Conservation (phyloP, 805 yeast species). For the Cyberlindnera mycetangii region DNA sequence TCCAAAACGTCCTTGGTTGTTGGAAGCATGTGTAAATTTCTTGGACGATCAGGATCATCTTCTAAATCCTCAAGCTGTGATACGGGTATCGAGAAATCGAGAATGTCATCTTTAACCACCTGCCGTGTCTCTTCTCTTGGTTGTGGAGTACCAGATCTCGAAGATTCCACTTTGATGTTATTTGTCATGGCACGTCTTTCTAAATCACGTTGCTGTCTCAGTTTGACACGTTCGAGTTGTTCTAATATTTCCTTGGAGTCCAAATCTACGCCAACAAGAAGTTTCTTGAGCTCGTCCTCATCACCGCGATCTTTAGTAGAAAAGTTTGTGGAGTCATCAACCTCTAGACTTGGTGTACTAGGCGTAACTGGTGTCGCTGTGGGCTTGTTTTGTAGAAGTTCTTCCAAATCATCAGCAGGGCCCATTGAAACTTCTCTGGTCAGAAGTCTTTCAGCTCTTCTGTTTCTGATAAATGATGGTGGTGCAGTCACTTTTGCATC, state of each 20-base stretch:
- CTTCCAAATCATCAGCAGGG: slow-evolving; percentile 1
- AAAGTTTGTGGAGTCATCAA: too few relatives aligned
- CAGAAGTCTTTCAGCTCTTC: slow-evolving; percentile 42
- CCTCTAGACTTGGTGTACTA: background rate
- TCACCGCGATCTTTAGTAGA: slow-evolving; percentile 26
- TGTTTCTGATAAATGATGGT: slow-evolving; percentile 72
- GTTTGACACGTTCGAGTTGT: slow-evolving; percentile 29
- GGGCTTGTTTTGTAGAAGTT: background rate
- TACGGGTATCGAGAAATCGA: slow-evolving; percentile 1
- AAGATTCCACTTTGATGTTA: slow-evolving; percentile 15
- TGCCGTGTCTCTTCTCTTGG: slow-evolving; percentile 2
- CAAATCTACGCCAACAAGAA: slow-evolving; percentile 22
- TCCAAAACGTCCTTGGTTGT: slow-evolving; percentile 52
- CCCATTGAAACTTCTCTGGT: slow-evolving; percentile 12
- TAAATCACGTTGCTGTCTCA: slow-evolving; percentile 23
- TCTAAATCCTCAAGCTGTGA: slow-evolving; percentile 12
- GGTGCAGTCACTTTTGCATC: slow-evolving; percentile 52
- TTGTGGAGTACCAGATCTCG: background rate
- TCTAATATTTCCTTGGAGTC: slow-evolving; percentile 27
- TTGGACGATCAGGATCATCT: slow-evolving; percentile 45
- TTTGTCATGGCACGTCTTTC: slow-evolving; percentile 18
- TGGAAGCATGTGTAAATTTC: slow-evolving; percentile 56
- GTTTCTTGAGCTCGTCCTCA: slow-evolving; percentile 16
- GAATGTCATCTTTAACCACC: background rate
- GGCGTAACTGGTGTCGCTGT: background rate